Conservation (phyloP, 1,284 basidiomycete species). For the Fistulina hepatica region DNA sequence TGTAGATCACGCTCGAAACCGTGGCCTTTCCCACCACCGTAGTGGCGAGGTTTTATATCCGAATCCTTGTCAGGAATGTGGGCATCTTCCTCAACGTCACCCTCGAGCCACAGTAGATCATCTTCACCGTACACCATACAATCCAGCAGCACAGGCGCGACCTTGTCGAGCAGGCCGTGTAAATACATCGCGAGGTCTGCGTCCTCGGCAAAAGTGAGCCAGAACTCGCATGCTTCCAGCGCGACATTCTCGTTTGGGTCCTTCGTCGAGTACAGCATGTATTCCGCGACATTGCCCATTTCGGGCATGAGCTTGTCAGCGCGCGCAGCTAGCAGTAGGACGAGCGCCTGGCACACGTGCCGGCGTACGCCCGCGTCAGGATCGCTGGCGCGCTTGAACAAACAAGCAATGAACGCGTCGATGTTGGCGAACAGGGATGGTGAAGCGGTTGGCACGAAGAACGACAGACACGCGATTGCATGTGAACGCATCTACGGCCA, state of each 20-base stretch:
- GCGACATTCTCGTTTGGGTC: constrained; percentile 94
- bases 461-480: constrained; percentile 89
- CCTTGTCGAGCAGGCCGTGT: constrained; percentile 75
- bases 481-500: constrained; percentile 93
- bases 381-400: constrained; percentile 94
- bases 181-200: constrained; percentile 77
- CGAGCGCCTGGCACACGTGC: constrained; percentile 93
- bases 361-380: constrained; percentile 87
- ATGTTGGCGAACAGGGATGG: constrained; percentile 85
- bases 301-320: constrained; percentile 97
- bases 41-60: constrained; percentile 95
- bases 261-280: constrained; percentile 97
- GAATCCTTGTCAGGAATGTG: constrained; percentile 85
- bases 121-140: constrained; percentile 98
- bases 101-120: constrained; percentile 91
- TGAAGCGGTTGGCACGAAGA: constrained; percentile 79
- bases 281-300: constrained; percentile 92
- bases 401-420: constrained; percentile 83
- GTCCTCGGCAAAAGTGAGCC: constrained; percentile 98
- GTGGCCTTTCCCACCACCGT: constrained; percentile 76
- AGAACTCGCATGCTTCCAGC: constrained; percentile 98
- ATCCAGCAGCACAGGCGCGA: constrained; percentile 89
- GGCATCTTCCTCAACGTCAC: constrained; percentile 85
- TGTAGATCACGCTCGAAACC: constrained; percentile 66
- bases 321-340: constrained; percentile 82